Conservation (phyloP, 164 flowering plant species). For the Platanus orientalis region DNA sequence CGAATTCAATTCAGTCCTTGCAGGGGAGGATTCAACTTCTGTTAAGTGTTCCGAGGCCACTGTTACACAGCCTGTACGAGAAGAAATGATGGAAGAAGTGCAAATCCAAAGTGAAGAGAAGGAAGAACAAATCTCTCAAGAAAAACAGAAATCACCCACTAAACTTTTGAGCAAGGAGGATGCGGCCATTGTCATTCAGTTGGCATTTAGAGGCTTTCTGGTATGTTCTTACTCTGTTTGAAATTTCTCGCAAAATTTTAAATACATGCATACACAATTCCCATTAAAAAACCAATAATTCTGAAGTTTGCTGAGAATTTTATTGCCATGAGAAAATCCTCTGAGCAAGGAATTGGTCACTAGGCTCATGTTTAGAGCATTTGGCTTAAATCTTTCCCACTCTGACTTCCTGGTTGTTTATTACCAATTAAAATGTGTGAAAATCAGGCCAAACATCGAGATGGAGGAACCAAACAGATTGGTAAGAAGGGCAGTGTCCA, state of each 20-base stretch:
- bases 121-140: conserved; percentile 9
- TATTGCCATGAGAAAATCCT: too few relatives aligned
- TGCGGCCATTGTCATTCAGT: conserved; percentile 64
- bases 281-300: too few relatives aligned
- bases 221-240: conserved; percentile 21
- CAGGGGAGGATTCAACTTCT: conserved; percentile 72
- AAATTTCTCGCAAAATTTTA: too few relatives aligned
- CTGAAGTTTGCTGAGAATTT: too few relatives aligned
- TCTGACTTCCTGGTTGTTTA: too few relatives aligned
- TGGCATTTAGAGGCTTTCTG: conserved; percentile 66
- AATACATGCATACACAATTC: too few relatives aligned
- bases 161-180: conserved; percentile 31
- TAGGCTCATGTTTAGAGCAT: not conserved
- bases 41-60: conserved; percentile 62
- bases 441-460: conserved; percentile 49
- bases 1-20: conserved; percentile 55
- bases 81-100: conserved; percentile 17
- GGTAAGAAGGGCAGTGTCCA: conserved; percentile 12
- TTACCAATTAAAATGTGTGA: conserved; percentile 3
- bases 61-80: conserved; percentile 41
- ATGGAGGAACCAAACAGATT: conserved; percentile 11
- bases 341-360: not conserved
- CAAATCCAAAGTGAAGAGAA: conserved; percentile 14
- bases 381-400: not conserved
- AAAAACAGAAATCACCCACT: conserved; percentile 25